Conservation (phyloP, 768 basidiomycete genomes). For the Hortiboletus flavorubellus region DNA sequence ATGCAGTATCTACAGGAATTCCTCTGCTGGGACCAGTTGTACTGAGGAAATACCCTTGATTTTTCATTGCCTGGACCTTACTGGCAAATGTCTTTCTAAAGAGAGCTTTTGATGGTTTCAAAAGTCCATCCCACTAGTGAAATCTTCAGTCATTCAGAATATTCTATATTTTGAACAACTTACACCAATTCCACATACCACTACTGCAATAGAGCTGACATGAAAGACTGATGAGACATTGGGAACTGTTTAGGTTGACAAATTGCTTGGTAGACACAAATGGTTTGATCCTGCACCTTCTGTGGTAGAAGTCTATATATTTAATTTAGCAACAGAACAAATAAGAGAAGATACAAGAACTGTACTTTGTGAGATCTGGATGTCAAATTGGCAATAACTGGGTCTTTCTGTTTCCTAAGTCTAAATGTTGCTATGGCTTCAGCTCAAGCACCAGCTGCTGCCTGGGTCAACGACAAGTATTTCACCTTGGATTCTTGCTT, state of each 20-base stretch:
- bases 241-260: background rate
- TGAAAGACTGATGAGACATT: background rate
- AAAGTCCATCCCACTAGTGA: background rate
- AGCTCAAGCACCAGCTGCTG: background rate
- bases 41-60: background rate
- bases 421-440: background rate
- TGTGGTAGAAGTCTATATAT: background rate
- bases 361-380: background rate
- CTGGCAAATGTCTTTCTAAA: background rate
- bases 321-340: background rate
- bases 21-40: background rate
- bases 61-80: background rate
- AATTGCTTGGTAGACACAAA: background rate
- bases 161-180: background rate
- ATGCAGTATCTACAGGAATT: background rate
- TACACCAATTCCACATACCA: background rate
- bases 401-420: background rate
- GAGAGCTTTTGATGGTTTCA: background rate
- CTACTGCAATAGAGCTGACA: background rate
- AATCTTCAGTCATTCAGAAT: background rate
- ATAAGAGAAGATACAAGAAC: too few species aligned
- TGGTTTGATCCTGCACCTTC: background rate
- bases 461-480: too few species aligned
- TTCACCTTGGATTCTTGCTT: background rate
- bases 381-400: too few species aligned